Conservation (phyloP, 2,329 filamentous ascomycete genomes). For the Colletotrichum zoysiae region DNA sequence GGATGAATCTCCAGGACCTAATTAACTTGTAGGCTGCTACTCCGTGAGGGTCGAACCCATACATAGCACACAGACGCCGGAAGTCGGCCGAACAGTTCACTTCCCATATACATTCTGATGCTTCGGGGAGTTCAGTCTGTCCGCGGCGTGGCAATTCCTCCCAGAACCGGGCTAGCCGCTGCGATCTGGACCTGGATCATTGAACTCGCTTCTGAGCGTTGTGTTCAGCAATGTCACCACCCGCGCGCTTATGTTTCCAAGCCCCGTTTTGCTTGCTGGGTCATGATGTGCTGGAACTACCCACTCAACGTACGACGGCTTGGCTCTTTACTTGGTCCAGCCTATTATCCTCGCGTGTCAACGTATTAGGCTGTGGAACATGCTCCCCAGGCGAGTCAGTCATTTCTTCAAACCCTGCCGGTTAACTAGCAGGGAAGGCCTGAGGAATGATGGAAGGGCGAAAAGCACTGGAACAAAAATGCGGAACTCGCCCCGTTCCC, state of each 20-base stretch:
- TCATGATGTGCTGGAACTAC: constrained; percentile 3
- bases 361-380: constrained; percentile 15
- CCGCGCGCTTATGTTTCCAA: constrained; percentile 30
- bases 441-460: not conserved
- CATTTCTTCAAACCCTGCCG: constrained; percentile 23
- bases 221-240: constrained; percentile 20
- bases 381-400: constrained; percentile 31
- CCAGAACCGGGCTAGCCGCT: constrained; percentile 21
- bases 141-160: constrained; percentile 7
- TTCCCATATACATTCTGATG: not conserved
- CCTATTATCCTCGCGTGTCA: constrained; percentile 12
- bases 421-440: not conserved
- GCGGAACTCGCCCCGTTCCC: constrained; percentile 21
- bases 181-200: constrained; percentile 32
- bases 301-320: constrained; percentile 10
- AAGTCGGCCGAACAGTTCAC: constrained; percentile 34
- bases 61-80: not conserved
- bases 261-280: constrained; percentile 8
- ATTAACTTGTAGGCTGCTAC: not conserved
- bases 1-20: not conserved
- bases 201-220: constrained; percentile 21
- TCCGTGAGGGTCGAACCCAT: not conserved
- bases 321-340: constrained; percentile 26
- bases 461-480: not conserved
- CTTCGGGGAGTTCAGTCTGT: constrained; percentile 22